A percentile compares a stretch with the other conserved stretches of the same genome.
These are phyloP conservation scores for Colletotrichum sublineola DNA, from an alignment of 2,329 filamentous ascomycete genomes.

Conservation along the genomic window DNA sequence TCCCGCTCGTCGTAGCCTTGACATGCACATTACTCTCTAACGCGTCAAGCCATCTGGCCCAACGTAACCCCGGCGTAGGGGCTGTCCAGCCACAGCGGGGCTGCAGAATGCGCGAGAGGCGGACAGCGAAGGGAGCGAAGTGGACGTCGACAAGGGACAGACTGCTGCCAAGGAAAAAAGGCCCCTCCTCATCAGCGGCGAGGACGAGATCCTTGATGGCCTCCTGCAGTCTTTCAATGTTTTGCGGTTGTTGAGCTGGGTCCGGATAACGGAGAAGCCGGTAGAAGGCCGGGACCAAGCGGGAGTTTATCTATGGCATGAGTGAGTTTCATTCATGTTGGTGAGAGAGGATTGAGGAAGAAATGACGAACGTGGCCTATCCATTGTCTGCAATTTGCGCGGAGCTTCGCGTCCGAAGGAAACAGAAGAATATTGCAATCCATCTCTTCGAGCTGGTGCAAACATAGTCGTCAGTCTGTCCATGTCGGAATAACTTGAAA, in stretches of 20 bases:
- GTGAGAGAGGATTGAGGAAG: neutral
- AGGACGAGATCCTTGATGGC: slow-evolving; percentile 70
- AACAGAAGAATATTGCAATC: slow-evolving; percentile 71
- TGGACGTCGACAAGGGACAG: slow-evolving; percentile 79
- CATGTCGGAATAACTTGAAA: neutral
- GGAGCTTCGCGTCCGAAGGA: slow-evolving; percentile 73
- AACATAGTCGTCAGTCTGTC: neutral
- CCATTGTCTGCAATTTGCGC: slow-evolving; percentile 84
- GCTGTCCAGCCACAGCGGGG: slow-evolving; percentile 76
- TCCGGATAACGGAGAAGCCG: slow-evolving; percentile 77
- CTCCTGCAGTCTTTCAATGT: slow-evolving; percentile 72
- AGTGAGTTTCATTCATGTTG: neutral
- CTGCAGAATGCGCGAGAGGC: slow-evolving; percentile 74
- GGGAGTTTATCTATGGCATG: slow-evolving; percentile 73
- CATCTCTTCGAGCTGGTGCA: slow-evolving; percentile 77
- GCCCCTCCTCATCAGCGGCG: slow-evolving; percentile 67
- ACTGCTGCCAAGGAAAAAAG: slow-evolving; percentile 73
- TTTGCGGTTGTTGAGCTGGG: slow-evolving; percentile 66
- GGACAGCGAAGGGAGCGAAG: slow-evolving; percentile 80
- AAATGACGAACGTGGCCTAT: slow-evolving; percentile 75
- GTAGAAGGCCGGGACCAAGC: slow-evolving; percentile 83
- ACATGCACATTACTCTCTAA: slow-evolving; percentile 75
- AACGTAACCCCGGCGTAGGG: slow-evolving; percentile 71
- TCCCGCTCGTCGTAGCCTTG: slow-evolving; percentile 74
- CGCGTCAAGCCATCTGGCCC: slow-evolving; percentile 78